A percentile compares a stretch with the other conserved stretches of the same genome.
These are phyloP conservation scores for Acarospora socialis DNA, from an alignment of 2,329 filamentous ascomycete species.

Conservation along the genomic window DNA sequence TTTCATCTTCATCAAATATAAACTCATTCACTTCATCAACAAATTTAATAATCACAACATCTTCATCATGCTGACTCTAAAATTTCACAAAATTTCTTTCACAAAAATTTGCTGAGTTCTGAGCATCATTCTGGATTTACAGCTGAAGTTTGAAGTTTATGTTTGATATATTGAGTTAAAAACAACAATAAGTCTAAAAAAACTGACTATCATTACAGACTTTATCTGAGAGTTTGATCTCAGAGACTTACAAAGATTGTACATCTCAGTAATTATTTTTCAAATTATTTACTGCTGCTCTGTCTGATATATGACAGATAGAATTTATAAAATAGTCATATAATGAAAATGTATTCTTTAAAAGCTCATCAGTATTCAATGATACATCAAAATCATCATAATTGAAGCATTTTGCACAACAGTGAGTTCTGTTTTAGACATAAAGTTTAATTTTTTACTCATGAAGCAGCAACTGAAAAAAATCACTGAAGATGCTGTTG, in stretches of 20 bases:
- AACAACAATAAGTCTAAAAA: background rate
- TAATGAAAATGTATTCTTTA: background rate
- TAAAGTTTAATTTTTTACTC: background rate
- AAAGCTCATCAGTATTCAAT: background rate
- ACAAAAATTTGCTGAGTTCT: background rate
- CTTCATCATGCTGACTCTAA: background rate
- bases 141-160: background rate
- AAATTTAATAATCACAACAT: background rate
- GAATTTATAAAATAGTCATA: background rate
- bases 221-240: background rate
- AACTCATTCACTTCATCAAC: constrained; percentile 1
- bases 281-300: background rate
- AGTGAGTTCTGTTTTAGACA: background rate
- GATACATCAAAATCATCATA: background rate
- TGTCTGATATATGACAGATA: background rate
- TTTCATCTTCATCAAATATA: background rate
- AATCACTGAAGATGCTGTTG: background rate
- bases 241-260: background rate
- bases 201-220: background rate
- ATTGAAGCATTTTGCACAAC: background rate
- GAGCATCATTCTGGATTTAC: background rate
- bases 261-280: background rate
- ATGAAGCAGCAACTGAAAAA: background rate
- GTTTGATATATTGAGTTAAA: background rate
- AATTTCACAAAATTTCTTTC: background rate